Evolutionary conservation across 208 protist species (phyloP), one percentile per base, ranked within the genome.

Genomic region (Wallacemonas collosoma): DNA sequence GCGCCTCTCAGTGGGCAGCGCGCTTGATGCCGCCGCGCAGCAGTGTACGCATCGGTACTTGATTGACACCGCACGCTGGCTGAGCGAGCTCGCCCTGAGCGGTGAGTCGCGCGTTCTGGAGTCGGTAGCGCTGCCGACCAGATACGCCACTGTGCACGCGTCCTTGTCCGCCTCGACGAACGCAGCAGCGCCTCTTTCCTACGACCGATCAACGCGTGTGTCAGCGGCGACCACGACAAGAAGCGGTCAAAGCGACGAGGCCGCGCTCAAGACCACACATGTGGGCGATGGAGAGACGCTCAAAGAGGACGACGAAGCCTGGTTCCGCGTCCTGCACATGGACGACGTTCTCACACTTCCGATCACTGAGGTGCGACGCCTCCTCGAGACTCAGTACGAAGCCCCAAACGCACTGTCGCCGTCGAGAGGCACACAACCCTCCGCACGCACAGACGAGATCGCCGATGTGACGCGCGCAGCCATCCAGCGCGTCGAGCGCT

Each of bases 1-100:
- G 36, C 7, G 39, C 9, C 5, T 83, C 11, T 77, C 85, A 3
- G 82, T 84, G 11, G 80, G 81, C 3, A 79, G 83, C 38, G 82
- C 82, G 40, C 87, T 95, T 73, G 83, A 94, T n/a, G 51, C 35
- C 11, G 75, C 82, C 9, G 61, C 73, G 0, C 63, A 67, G 68
- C 89, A 94, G 78, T 94, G 86, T 65, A 74, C 76, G 57, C 75
- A 80, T 5, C 88, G 91, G 11, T 83, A 89, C 38, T 76, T 96
- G 8, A 77, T 77, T 36, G 81, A 83, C 64, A 80, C 73, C 38
- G 78, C 79, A 2, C 65, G 79, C 64, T 94, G 87, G 87, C 77
- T 96, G 39, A 75, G 80, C 12, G 87, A 94, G 76, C 76, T 96
- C 45, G 72, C 81, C 1, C 80, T 94, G n/a, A 76, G 82, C 64